Percentiles rank a stretch among this genome's conserved stretches.
Conservation (phyloP, 257 asterid genomes). For the Linderniella brevidens region DNA sequence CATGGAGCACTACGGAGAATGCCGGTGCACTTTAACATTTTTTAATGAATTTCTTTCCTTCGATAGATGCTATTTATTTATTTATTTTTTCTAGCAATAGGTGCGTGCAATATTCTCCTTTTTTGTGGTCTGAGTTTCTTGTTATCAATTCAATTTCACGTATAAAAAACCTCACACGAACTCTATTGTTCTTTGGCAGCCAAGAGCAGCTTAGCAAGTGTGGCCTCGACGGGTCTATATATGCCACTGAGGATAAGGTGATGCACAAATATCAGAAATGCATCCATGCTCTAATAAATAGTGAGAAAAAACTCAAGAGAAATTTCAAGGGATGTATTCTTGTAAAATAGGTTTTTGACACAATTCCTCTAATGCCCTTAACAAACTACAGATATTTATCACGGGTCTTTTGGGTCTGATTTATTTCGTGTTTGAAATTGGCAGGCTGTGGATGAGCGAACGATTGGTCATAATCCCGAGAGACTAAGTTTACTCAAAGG, state of each 20-base stretch:
- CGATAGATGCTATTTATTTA: no score
- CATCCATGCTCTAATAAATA: neutral
- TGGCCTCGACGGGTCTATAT: slow-evolving; percentile 72
- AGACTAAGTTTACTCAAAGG: slow-evolving; percentile 82
- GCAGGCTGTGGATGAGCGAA: slow-evolving; percentile 83
- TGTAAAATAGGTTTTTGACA: no score
- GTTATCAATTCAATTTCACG: neutral
- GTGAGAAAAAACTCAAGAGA: neutral
- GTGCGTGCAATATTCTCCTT: no score
- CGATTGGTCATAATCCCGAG: slow-evolving; percentile 91
- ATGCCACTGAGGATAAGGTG: slow-evolving; percentile 75
- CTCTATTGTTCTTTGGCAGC: slow-evolving; percentile 20
- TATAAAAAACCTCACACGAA: no score
- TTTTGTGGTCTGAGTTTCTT: neutral
- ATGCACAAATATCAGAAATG: slow-evolving; percentile 4
- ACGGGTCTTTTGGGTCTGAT: no score
- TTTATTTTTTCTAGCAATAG: no score
- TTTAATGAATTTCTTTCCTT: no score
- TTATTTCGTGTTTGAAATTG: slow-evolving; percentile 13
- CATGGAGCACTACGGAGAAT: slow-evolving; percentile 93
- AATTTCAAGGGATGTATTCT: neutral
- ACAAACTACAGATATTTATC: neutral
- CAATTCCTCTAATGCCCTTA: no score
- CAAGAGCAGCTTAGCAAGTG: slow-evolving; percentile 73
- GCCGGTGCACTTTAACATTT: slow-evolving; percentile 31